Percentiles rank a stretch among this genome's conserved stretches.
These are phyloP conservation scores for Podaxis sp. DNA, from an alignment of 768 basidiomycete species.

Conservation along the genomic window DNA sequence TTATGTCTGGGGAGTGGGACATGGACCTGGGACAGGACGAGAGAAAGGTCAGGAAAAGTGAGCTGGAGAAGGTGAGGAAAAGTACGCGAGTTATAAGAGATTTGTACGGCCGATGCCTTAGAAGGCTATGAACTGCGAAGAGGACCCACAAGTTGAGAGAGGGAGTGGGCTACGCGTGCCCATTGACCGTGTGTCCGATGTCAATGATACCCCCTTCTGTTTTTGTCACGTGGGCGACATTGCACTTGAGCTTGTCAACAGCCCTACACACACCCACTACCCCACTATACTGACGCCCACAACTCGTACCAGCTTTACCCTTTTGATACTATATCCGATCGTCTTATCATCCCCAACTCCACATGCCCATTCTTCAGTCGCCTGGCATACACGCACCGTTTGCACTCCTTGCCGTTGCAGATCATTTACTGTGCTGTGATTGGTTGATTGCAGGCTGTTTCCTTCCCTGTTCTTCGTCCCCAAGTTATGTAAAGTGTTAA, in stretches of 20 bases:
- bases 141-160: slow-evolving; percentile 10
- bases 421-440: slow-evolving; percentile 1
- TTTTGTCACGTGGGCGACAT: slow-evolving; percentile 4
- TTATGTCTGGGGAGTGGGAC: slow-evolving; percentile 4
- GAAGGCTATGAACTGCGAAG: slow-evolving; percentile 2
- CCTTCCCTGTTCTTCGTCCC: neutral
- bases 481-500: neutral
- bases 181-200: neutral
- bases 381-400: neutral
- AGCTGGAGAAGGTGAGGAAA: neutral
- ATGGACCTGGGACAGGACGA: neutral
- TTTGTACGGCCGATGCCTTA: slow-evolving; percentile 1
- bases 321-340: neutral
- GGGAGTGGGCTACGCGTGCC: slow-evolving; percentile 1
- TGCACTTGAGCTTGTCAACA: neutral
- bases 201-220: neutral
- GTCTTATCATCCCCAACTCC: neutral
- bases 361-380: neutral
- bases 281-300: slow-evolving; percentile 8
- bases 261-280: slow-evolving; percentile 6
- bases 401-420: neutral
- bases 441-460: neutral
- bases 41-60: neutral
- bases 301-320: slow-evolving; percentile 7
- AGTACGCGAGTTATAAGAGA: neutral